phyloP scores from a whole-genome alignment of 805 yeast genomes.

The Saturnispora silvae region DNA sequence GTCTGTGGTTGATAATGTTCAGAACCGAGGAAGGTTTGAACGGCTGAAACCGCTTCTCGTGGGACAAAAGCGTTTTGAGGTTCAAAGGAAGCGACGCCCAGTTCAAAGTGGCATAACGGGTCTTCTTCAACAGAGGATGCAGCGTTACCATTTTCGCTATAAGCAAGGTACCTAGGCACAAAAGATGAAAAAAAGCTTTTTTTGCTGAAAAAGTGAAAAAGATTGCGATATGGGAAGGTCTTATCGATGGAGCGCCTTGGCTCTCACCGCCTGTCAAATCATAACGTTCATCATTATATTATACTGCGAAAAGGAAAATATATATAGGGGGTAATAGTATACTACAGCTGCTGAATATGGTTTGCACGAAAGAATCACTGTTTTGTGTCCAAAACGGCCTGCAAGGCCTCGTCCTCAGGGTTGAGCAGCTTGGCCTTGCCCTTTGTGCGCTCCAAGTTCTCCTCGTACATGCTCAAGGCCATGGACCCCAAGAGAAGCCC shows the following conservation, averaged over 20 bases:
- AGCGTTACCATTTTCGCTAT: neutral
- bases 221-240: neutral
- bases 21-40: constrained; percentile 7
- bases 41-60: constrained; percentile 4
- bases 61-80: constrained; percentile 2
- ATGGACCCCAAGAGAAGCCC: constrained; percentile 59
- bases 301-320: neutral
- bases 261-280: neutral
- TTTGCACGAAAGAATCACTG: neutral
- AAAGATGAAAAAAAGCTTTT: too few relatives aligned
- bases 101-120: constrained; percentile 5
- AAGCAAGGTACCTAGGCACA: neutral
- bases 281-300: neutral
- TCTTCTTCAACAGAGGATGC: constrained; percentile 8
- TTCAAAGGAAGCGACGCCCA: constrained; percentile 4
- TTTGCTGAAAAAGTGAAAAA: too few relatives aligned
- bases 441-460: constrained; percentile 24
- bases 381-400: constrained; percentile 12
- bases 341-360: neutral
- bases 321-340: neutral
- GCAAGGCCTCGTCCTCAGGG: constrained; percentile 10
- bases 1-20: constrained; percentile 6
- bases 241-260: too few relatives aligned
- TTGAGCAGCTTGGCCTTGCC: constrained; percentile 6
- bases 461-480: constrained; percentile 55